phyloP scores from a whole-genome alignment of 129 eudicot genomes.

The Artemisia annua region DNA sequence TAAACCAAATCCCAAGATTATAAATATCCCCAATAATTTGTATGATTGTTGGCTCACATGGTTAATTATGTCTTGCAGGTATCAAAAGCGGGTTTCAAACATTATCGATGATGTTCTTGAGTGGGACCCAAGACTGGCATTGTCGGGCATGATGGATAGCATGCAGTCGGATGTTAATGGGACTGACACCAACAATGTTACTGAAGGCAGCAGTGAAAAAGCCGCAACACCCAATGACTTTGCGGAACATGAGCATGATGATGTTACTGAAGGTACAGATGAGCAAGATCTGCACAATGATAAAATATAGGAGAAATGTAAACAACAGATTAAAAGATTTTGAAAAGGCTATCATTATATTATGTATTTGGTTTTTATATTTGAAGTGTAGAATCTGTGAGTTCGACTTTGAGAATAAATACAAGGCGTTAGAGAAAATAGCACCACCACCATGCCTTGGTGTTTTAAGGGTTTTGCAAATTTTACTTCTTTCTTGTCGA shows the following conservation, averaged over 20 bases:
- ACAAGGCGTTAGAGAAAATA: conserved; percentile 23
- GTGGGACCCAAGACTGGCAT: conserved; percentile 89
- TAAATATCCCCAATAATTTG: neutral
- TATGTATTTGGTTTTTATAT: conserved; percentile 32
- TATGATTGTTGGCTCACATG: neutral
- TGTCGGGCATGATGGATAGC: conserved; percentile 97
- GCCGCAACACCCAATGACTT: conserved; percentile 14
- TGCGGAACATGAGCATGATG: conserved; percentile 31
- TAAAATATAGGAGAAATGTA: conserved; percentile 39
- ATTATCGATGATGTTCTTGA: conserved; percentile 98
- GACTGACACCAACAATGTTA: conserved; percentile 48
- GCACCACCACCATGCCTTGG: conserved; percentile 18
- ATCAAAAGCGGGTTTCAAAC: conserved; percentile 92
- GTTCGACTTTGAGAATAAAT: conserved; percentile 30
- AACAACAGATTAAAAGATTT: conserved; percentile 33
- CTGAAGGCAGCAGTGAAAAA: conserved; percentile 33
- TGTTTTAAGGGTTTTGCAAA: conserved; percentile 15
- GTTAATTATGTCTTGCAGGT: conserved; percentile 47
- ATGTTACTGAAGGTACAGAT: conserved; percentile 36
- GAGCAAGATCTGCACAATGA: conserved; percentile 43
- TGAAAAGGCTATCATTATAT: conserved; percentile 24
- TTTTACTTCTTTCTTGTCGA: conserved; percentile 4
- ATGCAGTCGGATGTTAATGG: conserved; percentile 55
- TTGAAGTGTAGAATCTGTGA: conserved; percentile 31
- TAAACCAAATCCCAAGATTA: neutral